Conservation (phyloP, 257 asterid species). For the Solanum paucissectum region DNA sequence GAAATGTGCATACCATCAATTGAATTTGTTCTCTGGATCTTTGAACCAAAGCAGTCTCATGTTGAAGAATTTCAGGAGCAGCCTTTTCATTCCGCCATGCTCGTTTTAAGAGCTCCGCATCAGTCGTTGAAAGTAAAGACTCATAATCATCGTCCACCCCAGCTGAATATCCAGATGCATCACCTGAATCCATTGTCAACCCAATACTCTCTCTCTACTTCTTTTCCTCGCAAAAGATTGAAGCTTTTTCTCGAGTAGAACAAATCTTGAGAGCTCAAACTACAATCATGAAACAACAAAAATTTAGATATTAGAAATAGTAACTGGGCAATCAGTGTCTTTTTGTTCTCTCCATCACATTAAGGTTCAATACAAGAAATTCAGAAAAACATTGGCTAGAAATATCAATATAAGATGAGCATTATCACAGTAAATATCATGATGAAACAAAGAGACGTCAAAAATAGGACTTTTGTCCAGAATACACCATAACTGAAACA, state of each 20-base stretch:
- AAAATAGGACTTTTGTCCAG: neutral
- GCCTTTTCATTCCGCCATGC: slow-evolving; percentile 96
- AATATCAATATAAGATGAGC: neutral
- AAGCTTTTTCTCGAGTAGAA: neutral
- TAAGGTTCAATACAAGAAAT: neutral
- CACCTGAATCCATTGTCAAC: slow-evolving; percentile 43
- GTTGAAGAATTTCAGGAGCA: slow-evolving; percentile 79
- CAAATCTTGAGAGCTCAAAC: neutral
- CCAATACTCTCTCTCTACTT: neutral
- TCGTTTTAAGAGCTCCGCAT: slow-evolving; percentile 65
- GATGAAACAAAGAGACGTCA: neutral
- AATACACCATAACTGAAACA: neutral
- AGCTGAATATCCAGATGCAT: slow-evolving; percentile 15
- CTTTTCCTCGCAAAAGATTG: neutral
- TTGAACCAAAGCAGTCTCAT: slow-evolving; percentile 45
- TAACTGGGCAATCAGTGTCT: neutral
- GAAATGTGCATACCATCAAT: slow-evolving; percentile 35
- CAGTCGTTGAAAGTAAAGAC: slow-evolving; percentile 58
- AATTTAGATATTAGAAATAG: neutral
- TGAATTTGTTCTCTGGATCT: slow-evolving; percentile 68
- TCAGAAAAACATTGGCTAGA: neutral
- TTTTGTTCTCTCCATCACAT: neutral
- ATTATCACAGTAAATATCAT: neutral
- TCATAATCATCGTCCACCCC: slow-evolving; percentile 56
- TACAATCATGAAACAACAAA: neutral